These are phyloP conservation scores for Triticum timopheevii DNA, from an alignment of 176 grass and related monocot species.

Conservation along the genomic window DNA sequence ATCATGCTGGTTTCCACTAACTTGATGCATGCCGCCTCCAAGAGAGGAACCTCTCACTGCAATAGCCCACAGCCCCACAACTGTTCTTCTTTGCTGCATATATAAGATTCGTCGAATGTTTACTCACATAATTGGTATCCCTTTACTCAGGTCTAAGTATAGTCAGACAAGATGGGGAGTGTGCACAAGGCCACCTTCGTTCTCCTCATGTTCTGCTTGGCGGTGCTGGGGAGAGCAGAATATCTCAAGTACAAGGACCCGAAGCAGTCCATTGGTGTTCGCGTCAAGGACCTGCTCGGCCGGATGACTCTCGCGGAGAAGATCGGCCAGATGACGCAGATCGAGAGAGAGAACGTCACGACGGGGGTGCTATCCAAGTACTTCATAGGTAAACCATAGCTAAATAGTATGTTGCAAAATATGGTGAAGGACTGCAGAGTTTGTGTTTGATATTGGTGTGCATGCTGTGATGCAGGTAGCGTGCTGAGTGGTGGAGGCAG, in stretches of 20 bases:
- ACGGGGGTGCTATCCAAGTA: slow-evolving; percentile 54
- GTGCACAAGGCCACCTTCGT: slow-evolving; percentile 38
- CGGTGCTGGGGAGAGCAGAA: slow-evolving; percentile 25
- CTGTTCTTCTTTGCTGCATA: neutral
- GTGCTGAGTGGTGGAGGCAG: slow-evolving; percentile 83
- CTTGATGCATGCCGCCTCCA: neutral
- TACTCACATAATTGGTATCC: slow-evolving; percentile 6
- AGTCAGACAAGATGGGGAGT: slow-evolving; percentile 48
- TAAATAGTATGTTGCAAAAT: neutral
- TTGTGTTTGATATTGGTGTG: neutral
- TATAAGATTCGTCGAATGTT: neutral
- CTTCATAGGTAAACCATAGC: slow-evolving; percentile 51
- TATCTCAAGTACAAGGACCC: slow-evolving; percentile 69
- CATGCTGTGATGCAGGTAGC: slow-evolving; percentile 46
- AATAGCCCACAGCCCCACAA: neutral
- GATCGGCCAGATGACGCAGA: slow-evolving; percentile 84
- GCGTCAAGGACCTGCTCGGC: slow-evolving; percentile 53
- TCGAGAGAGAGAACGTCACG: slow-evolving; percentile 63
- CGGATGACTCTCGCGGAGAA: slow-evolving; percentile 81
- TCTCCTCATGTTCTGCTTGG: slow-evolving; percentile 38
- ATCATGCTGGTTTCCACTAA: neutral
- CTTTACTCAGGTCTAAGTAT: slow-evolving; percentile 14
- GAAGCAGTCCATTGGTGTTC: slow-evolving; percentile 41
- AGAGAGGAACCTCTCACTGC: neutral
- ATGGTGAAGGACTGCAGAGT: neutral